Conservation (phyloP, 2,329 filamentous ascomycete genomes). For the Apiospora rasikravindrae region DNA sequence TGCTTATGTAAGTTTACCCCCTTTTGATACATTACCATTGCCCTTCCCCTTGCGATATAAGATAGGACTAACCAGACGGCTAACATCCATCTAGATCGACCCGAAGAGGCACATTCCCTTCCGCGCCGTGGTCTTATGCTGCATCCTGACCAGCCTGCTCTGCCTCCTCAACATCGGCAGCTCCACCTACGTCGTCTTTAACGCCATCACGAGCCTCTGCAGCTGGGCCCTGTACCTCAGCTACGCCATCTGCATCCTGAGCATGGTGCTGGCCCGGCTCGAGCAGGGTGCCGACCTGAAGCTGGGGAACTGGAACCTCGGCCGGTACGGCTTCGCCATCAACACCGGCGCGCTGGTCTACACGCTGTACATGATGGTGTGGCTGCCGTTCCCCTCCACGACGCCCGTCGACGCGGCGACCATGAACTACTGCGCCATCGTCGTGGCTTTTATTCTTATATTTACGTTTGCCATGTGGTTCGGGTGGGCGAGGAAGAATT, state of each 20-base stretch:
- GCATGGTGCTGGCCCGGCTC: conserved; percentile 41
- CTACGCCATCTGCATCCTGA: conserved; percentile 44
- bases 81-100: not conserved
- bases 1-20: conserved; percentile 3
- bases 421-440: conserved; percentile 41
- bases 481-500: not conserved
- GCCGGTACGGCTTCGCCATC: conserved; percentile 35
- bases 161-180: conserved; percentile 46
- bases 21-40: not conserved
- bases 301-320: conserved; percentile 40
- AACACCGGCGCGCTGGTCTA: conserved; percentile 44
- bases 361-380: conserved; percentile 38
- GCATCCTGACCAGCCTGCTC: conserved; percentile 39
- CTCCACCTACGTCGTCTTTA: conserved; percentile 41
- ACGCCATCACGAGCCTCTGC: conserved; percentile 45
- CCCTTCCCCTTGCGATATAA: not conserved
- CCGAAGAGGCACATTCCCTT: conserved; percentile 40
- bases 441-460: not conserved
- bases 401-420: conserved; percentile 41
- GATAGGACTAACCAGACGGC: not conserved
- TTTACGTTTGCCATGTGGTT: not conserved
- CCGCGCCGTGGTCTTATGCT: conserved; percentile 41
- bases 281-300: conserved; percentile 25
- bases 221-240: conserved; percentile 44
- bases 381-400: conserved; percentile 40